Percentiles rank a stretch among this genome's conserved stretches.
phyloP scores from a whole-genome alignment of 148 eudicot genomes.

The Rhododendron kiyosumense region DNA sequence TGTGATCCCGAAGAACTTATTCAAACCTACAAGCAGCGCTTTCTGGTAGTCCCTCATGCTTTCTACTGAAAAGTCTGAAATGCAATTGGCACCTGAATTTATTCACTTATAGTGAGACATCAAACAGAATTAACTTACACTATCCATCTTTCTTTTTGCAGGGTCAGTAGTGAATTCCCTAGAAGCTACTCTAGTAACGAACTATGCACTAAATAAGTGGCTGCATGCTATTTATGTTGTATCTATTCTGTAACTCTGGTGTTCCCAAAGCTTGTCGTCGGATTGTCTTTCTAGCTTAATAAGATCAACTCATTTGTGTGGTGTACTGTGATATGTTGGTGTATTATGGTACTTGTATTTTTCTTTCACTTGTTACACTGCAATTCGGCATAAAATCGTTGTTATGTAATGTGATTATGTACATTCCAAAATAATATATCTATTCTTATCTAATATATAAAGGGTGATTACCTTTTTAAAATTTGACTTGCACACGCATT shows the following conservation, averaged over 20 bases:
- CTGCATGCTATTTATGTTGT: background rate
- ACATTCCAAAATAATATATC: too few species aligned
- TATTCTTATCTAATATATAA: too few species aligned
- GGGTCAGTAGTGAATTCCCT: background rate
- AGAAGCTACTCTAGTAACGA: background rate
- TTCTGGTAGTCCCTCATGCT: slow-evolving; percentile 4
- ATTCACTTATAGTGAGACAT: background rate
- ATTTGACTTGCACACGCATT: too few species aligned
- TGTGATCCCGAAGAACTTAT: slow-evolving; percentile 5
- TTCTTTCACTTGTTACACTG: too few species aligned
- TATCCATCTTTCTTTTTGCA: background rate
- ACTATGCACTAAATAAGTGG: slow-evolving; percentile 10
- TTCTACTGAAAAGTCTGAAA: background rate
- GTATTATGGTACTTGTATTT: too few species aligned
- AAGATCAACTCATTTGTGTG: too few species aligned
- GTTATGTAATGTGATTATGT: too few species aligned
- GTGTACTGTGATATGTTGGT: too few species aligned
- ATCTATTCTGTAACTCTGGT: background rate
- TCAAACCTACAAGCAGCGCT: background rate
- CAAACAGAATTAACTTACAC: background rate
- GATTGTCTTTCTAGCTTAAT: too few species aligned
- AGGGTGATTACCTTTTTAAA: too few species aligned
- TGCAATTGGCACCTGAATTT: background rate
- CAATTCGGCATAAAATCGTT: too few species aligned
- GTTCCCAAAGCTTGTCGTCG: too few species aligned